These are phyloP conservation scores for Athelia sp. DNA, from an alignment of 1,284 basidiomycete genomes.

Conservation along the genomic window DNA sequence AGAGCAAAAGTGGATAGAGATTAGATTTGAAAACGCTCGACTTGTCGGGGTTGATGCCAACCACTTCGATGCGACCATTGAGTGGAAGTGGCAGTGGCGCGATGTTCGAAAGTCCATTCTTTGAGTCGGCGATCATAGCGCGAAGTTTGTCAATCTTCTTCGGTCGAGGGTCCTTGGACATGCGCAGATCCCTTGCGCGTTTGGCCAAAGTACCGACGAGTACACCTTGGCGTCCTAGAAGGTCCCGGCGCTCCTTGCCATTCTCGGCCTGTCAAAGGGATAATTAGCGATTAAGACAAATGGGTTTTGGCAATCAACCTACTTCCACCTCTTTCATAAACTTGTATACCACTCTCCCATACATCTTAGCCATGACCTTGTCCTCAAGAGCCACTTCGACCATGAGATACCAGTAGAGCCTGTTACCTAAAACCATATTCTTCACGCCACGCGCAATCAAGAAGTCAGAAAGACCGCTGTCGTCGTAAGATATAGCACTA, in stretches of 20 bases:
- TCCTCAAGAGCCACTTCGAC: slow-evolving; percentile 86
- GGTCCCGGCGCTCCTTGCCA: slow-evolving; percentile 73
- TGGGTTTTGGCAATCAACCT: slow-evolving; percentile 12
- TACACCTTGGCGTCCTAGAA: slow-evolving; percentile 82
- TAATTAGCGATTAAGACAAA: slow-evolving; percentile 7
- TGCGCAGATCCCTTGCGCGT: slow-evolving; percentile 82
- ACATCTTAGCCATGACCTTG: slow-evolving; percentile 85
- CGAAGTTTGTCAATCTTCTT: slow-evolving; percentile 97
- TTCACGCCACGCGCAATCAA: slow-evolving; percentile 81
- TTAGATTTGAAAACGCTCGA: slow-evolving; percentile 98
- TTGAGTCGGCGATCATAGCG: slow-evolving; percentile 78
- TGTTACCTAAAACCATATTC: slow-evolving; percentile 85
- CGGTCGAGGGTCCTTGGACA: slow-evolving; percentile 87
- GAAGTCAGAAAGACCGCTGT: slow-evolving; percentile 87
- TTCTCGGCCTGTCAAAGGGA: slow-evolving; percentile 50
- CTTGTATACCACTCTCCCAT: slow-evolving; percentile 81
- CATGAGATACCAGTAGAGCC: slow-evolving; percentile 96
- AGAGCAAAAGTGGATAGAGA: slow-evolving; percentile 86
- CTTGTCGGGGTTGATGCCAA: slow-evolving; percentile 85
- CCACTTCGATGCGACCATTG: slow-evolving; percentile 79
- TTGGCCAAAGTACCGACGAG: slow-evolving; percentile 81
- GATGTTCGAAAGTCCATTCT: slow-evolving; percentile 74
- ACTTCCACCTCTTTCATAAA: slow-evolving; percentile 90
- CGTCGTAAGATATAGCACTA: slow-evolving; percentile 73
- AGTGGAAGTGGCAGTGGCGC: slow-evolving; percentile 83